Base-by-base conservation (phyloP, 257 asterid genomes). In the Nicotiana noctiflora region DNA sequence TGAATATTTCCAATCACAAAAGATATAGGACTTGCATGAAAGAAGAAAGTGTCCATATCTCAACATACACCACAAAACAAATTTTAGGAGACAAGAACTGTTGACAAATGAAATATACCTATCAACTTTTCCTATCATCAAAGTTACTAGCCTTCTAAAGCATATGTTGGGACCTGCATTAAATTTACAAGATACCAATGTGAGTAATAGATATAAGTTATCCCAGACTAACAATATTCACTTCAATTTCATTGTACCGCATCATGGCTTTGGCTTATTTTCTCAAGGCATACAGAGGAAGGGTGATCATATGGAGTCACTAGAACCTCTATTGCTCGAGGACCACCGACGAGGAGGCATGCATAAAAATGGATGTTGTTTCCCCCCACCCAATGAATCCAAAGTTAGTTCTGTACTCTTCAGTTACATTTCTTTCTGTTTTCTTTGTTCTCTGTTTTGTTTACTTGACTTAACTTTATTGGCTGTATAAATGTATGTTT, bases 81-180 rank as follows among this genome's bases (percentile, higher is more conserved):
- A 18, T 56, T 56, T 51, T 56, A 56, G 62, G 62, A 18, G 9
- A 56, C 9, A n/a, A 56, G n/a, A 74, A 74, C 49, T 46, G 44
- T 74, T 74, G 25, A 40, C 23, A 74, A 74, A 74, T 49, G 59
- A 53, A 49, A 49, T 46, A 51, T 74, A 74, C 44, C 44, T 49
- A 74, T 70, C 37, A 37, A 32, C 32, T 68, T 68, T 13, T 70
- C 77, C 18, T 80, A 81, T 85, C 87, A 80, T 75, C 78, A 46
- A 57, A 62, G 17, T 19, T 74, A 21, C 21, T 44, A 94, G 89
- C 95, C 95, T 85, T 91, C 97, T 79, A 92, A 79, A 55, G 97
- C 94, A 86, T 86, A 90, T 21, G 94, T 83, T 9, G 91, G 97
- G 82, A 88, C 93, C 97, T 94, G 86, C 84, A 88, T 80, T 80